Base-by-base conservation (phyloP, 2,329 filamentous ascomycete species). In the Acrodontium crateriforme region DNA sequence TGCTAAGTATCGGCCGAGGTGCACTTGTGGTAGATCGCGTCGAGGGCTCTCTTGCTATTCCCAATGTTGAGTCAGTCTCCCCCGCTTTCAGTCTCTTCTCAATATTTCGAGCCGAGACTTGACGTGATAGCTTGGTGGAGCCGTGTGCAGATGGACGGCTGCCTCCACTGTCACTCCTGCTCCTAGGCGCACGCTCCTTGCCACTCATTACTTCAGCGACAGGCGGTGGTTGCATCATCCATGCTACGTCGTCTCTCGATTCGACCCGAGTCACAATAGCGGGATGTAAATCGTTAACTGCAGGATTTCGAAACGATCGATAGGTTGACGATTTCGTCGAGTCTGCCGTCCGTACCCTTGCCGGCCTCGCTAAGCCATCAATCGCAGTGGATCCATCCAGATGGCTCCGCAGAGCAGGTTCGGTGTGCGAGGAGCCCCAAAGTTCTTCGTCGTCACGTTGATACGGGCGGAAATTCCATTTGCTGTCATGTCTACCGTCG, bases 221-320 rank as follows among this genome's bases (percentile, higher is more conserved):
- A n/a, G 85, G 85, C 1, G 84, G 83, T 2, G 85, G 85, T 47
- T 92, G 82, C 28, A 92, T 62, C 84, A 94, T 93, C 85, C 85
- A 94, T 46, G 67, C 69, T 30, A 79, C 77, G 34, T 80, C 82
- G 30, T 74, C 72, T 11, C 36, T 32, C 8, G 40, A 39, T 12
- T 35, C 27, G 17, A 50, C 40, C 9, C 40, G 47, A 6, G 46
- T 49, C 16, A 52, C 46, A 2, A 44, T 46, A 62, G 72, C 49
- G 70, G 74, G 19, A 64, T 67, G 9, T 75, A 78, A 31, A 71
- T 78, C 55, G 74, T 81, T 52, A 71, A 82, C 6, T 77, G 82
- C 44, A 76, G 55, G 43, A 46, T 60, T 37, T 38, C 51, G 18
- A 45, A 49, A 32, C 7, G 28, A 18, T 11, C 37, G 24, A 24